Evolutionary conservation across 1,284 basidiomycete species (phyloP).

Genomic region (Amylostereum areolatum): DNA sequence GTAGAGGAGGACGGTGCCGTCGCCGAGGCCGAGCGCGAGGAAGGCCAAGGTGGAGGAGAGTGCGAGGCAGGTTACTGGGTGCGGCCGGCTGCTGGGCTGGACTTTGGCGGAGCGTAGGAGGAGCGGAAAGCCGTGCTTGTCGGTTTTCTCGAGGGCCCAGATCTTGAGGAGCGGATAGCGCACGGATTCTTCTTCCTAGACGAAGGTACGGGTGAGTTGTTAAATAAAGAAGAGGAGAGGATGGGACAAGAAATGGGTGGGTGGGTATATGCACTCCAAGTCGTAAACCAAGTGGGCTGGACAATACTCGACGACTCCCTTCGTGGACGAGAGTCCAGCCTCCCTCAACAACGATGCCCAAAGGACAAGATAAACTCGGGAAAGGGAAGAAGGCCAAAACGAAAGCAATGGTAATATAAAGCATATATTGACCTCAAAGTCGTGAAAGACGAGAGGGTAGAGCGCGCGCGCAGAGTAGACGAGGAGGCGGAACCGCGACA

Average conservation of each 20-base stretch:
- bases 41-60: constrained; percentile 79
- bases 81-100: constrained; percentile 70
- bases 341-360: no score
- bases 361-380: no score
- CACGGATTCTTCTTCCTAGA: constrained; percentile 74
- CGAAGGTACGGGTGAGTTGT: constrained; percentile 10
- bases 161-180: constrained; percentile 81
- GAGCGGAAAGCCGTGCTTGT: constrained; percentile 64
- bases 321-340: no score
- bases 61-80: constrained; percentile 82
- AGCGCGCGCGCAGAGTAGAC: no score
- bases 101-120: constrained; percentile 77
- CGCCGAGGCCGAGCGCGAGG: constrained; percentile 86
- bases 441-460: no score
- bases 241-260: no score
- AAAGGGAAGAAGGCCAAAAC: no score
- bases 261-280: no score
- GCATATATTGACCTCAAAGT: no score
- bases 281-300: no score
- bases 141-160: constrained; percentile 79
- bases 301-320: no score
- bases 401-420: constrained; percentile 4
- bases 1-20: constrained; percentile 92
- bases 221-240: neutral
- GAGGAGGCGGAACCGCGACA: no score